Conservation (phyloP, 2,329 filamentous ascomycete genomes). For the Penicillium sp. region DNA sequence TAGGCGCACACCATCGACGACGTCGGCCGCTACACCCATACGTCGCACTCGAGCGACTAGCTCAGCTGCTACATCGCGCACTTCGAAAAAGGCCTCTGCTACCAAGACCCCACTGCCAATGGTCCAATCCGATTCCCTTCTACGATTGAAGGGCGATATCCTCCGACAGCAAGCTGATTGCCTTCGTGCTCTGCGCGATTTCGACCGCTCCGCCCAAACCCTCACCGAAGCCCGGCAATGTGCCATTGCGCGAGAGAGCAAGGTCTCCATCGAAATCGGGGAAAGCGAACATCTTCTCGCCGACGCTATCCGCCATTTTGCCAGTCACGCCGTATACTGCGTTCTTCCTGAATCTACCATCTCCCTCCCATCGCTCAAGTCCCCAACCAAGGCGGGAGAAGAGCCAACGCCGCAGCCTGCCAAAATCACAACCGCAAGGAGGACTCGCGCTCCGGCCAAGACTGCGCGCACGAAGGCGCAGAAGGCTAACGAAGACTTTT, state of each 20-base stretch:
- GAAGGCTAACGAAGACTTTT: conserved; percentile 39
- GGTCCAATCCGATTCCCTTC: conserved; percentile 41
- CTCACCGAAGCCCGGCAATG: conserved; percentile 47
- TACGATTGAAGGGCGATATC: conserved; percentile 52
- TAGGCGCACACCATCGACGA: conserved; percentile 27
- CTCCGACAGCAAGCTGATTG: conserved; percentile 55
- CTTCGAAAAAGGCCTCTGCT: conserved; percentile 23
- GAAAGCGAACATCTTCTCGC: conserved; percentile 42
- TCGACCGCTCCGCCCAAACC: conserved; percentile 58
- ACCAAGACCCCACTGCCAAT: conserved; percentile 21
- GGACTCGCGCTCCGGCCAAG: conserved; percentile 30
- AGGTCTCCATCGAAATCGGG: conserved; percentile 55
- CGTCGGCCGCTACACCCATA: conserved; percentile 24
- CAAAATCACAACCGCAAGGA: conserved; percentile 29
- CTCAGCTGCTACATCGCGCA: conserved; percentile 23
- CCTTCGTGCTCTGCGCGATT: conserved; percentile 51
- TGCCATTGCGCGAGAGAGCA: conserved; percentile 56
- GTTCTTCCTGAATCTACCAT: conserved; percentile 91
- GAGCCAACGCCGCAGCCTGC: conserved; percentile 41
- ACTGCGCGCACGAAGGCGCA: conserved; percentile 31
- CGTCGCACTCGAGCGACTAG: conserved; percentile 37
- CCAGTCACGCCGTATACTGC: conserved; percentile 80
- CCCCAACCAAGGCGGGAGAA: conserved; percentile 30
- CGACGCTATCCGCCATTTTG: conserved; percentile 57
- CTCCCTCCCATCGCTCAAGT: conserved; percentile 72